Evolutionary conservation across 805 yeast species (phyloP).

Genomic region (Yarrowia sp.): DNA sequence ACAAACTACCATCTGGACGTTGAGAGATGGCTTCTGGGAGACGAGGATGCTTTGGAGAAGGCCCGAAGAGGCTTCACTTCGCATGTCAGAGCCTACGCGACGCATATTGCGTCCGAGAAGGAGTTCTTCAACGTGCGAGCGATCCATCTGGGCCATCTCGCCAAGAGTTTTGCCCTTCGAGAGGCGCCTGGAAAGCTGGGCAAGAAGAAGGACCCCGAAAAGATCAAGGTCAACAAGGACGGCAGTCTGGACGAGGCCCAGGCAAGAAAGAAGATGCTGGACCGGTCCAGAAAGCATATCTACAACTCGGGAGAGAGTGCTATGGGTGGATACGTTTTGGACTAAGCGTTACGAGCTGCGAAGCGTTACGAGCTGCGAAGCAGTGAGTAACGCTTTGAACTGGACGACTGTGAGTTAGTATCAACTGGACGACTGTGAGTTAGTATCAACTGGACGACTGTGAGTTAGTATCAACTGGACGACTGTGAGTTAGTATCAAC

Average conservation of each 20-base stretch:
- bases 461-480: too few relatives aligned
- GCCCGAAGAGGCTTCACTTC: constrained; percentile 84
- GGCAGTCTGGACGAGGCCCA: constrained; percentile 17
- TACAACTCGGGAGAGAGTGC: constrained; percentile 1
- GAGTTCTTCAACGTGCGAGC: constrained; percentile 74
- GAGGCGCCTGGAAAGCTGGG: constrained; percentile 89
- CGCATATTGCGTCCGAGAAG: constrained; percentile 82
- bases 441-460: too few relatives aligned
- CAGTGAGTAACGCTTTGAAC: too few relatives aligned
- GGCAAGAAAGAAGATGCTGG: constrained; percentile 16
- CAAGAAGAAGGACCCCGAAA: constrained; percentile 24
- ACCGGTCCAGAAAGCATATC: constrained; percentile 1
- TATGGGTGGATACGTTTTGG: constrained; percentile 15
- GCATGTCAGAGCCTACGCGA: constrained; percentile 92
- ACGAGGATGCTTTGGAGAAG: constrained; percentile 53
- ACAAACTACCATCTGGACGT: constrained; percentile 93
- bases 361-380: too few relatives aligned
- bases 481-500: too few relatives aligned
- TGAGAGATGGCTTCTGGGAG: constrained; percentile 84
- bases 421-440: too few relatives aligned
- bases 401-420: too few relatives aligned
- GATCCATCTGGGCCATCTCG: constrained; percentile 92
- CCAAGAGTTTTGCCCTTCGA: constrained; percentile 90
- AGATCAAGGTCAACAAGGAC: constrained; percentile 23
- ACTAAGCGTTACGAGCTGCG: too few relatives aligned